Evolutionary conservation across 2,329 filamentous ascomycete species (phyloP).

Genomic region (Colletotrichum eremochloae): DNA sequence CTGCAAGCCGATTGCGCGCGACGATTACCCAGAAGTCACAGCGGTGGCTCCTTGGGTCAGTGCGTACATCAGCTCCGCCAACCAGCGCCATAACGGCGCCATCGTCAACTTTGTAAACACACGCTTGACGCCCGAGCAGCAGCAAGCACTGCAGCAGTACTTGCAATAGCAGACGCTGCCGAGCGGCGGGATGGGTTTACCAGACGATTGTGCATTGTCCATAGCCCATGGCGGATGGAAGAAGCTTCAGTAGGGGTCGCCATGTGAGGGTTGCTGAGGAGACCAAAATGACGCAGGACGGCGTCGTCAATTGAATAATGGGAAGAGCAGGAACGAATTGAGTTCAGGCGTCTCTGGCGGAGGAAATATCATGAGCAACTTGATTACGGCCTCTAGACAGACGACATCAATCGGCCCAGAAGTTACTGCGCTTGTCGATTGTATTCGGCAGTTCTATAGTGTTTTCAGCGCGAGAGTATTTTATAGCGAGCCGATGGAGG

Average conservation of each 20-base stretch:
- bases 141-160: constrained; percentile 65
- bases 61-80: constrained; percentile 81
- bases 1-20: constrained; percentile 79
- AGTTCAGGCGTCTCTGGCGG: constrained; percentile 25
- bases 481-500: background rate
- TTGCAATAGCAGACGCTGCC: constrained; percentile 54
- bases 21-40: constrained; percentile 88
- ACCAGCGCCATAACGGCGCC: constrained; percentile 78
- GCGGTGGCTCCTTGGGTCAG: constrained; percentile 89
- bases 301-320: constrained; percentile 9
- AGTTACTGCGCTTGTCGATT: constrained; percentile 3
- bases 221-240: constrained; percentile 23
- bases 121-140: constrained; percentile 74
- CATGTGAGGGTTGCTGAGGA: constrained; percentile 1
- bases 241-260: constrained; percentile 18
- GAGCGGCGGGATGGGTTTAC: constrained; percentile 26
- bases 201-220: constrained; percentile 29
- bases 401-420: background rate
- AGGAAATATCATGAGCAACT: constrained; percentile 29
- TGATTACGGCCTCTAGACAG: constrained; percentile 2
- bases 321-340: constrained; percentile 1
- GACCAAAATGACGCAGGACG: constrained; percentile 17
- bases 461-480: background rate
- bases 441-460: background rate
- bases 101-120: constrained; percentile 79